These are phyloP conservation scores for Ogataea trehalophila DNA, from an alignment of 805 yeast genomes.

Conservation along the genomic window DNA sequence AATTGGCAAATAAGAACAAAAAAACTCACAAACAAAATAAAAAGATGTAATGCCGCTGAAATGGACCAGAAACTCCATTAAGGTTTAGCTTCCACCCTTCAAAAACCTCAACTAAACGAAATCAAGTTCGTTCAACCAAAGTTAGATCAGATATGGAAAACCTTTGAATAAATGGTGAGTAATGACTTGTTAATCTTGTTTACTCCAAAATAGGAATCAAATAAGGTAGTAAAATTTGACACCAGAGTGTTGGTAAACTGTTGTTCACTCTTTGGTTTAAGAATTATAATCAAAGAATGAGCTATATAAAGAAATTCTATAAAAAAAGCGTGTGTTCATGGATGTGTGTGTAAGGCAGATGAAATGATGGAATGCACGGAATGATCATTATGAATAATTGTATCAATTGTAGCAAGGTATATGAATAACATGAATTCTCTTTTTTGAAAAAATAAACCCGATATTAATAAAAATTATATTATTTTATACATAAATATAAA, in stretches of 20 bases:
- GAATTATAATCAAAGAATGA: background rate
- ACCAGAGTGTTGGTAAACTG: constrained; percentile 94
- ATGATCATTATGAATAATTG: too few relatives aligned
- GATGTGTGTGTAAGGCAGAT: background rate
- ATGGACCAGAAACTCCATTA: constrained; percentile 62
- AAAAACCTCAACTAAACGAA: background rate
- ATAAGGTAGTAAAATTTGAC: constrained; percentile 53
- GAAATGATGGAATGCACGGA: background rate
- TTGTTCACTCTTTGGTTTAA: background rate
- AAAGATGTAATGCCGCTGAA: constrained; percentile 45
- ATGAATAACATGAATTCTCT: background rate
- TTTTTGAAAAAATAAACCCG: constrained; percentile 11
- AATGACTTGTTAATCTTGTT: constrained; percentile 67
- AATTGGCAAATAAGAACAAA: background rate
- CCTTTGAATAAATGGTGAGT: constrained; percentile 56
- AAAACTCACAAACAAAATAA: constrained; percentile 2
- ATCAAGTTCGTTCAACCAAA: background rate
- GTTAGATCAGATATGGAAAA: background rate
- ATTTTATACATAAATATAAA: constrained; percentile 26
- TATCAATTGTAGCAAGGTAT: too few relatives aligned
- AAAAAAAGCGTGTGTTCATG: too few relatives aligned
- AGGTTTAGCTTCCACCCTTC: background rate
- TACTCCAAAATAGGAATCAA: constrained; percentile 88
- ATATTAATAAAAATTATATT: constrained; percentile 24
- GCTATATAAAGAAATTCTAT: too few relatives aligned